A percentile compares a stretch with the other conserved stretches of the same genome.
phyloP scores from a whole-genome alignment of 1,139 yeast species.

The Yamadazyma songkhlaensis region DNA sequence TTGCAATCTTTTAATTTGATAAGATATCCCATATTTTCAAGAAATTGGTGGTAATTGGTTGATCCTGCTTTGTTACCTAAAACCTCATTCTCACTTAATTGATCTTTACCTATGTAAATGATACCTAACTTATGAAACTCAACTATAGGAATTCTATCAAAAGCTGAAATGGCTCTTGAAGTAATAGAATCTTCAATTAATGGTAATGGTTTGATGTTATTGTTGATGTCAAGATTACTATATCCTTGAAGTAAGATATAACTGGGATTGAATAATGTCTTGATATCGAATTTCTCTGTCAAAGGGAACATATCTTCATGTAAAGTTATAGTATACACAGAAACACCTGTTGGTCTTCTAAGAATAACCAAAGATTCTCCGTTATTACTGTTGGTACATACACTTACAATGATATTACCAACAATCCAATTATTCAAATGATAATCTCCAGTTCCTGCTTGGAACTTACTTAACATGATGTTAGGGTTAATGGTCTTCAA shows the following conservation, averaged over 20 bases:
- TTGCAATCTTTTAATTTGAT: constrained; percentile 51
- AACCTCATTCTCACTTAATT: constrained; percentile 60
- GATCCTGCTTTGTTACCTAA: constrained; percentile 68
- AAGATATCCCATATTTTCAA: constrained; percentile 56
- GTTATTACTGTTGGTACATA: constrained; percentile 49
- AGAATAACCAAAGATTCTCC: constrained; percentile 56
- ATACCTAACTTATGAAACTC: constrained; percentile 80
- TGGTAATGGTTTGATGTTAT: constrained; percentile 31
- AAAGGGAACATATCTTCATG: constrained; percentile 24
- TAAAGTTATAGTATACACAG: constrained; percentile 44
- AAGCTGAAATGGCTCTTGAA: constrained; percentile 56
- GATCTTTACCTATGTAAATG: constrained; percentile 69
- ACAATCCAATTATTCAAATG: constrained; percentile 55
- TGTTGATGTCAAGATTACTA: constrained; percentile 21
- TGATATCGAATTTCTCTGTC: constrained; percentile 5
- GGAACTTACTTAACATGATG: constrained; percentile 14
- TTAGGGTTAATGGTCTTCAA: constrained; percentile 38
- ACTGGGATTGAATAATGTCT: constrained; percentile 20
- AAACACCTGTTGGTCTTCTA: constrained; percentile 68
- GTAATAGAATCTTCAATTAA: constrained; percentile 48
- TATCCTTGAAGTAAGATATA: constrained; percentile 33
- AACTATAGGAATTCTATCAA: constrained; percentile 77
- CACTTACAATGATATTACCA: constrained; percentile 57
- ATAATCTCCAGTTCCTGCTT: constrained; percentile 17
- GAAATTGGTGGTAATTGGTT: constrained; percentile 53